Percentiles rank a stretch among this genome's conserved stretches.
These are phyloP conservation scores for Begonia fuchsioides DNA, from an alignment of 306 rosid species.

Conservation along the genomic window DNA sequence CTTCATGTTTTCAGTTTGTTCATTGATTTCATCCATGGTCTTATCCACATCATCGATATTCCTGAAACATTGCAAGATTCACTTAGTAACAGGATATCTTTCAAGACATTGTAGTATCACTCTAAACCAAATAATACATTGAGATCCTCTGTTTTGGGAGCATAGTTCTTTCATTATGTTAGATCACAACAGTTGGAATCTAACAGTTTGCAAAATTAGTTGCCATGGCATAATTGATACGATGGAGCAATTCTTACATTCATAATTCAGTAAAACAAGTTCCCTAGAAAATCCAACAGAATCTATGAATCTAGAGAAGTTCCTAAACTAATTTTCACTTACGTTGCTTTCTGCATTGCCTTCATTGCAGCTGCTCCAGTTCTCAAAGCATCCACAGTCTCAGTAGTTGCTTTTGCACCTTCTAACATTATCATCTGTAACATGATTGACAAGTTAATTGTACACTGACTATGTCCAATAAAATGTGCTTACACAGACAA, in stretches of 20 bases:
- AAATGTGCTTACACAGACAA: no score
- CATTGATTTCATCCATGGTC: slow-evolving; percentile 91
- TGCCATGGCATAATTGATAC: background rate
- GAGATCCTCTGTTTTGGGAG: background rate
- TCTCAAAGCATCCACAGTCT: slow-evolving; percentile 94
- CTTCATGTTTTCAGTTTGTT: slow-evolving; percentile 83
- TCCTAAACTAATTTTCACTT: background rate
- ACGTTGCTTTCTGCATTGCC: slow-evolving; percentile 99
- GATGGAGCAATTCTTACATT: background rate
- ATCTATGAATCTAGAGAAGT: no score
- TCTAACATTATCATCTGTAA: slow-evolving; percentile 91
- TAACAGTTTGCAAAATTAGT: slow-evolving; percentile 15
- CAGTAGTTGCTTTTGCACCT: slow-evolving; percentile 98
- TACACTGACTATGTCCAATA: no score
- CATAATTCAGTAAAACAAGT: no score
- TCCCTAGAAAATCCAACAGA: no score
- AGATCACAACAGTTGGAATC: no score
- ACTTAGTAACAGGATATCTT: no score
- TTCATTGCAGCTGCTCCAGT: slow-evolving; percentile 94
- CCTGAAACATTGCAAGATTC: slow-evolving; percentile 16
- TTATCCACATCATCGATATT: slow-evolving; percentile 84
- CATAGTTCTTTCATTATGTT: no score
- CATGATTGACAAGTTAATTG: background rate
- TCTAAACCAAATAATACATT: background rate
- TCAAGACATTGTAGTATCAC: background rate